Evolutionary conservation across 805 yeast species (phyloP).

Genomic region (Komagataella mondaviorum): DNA sequence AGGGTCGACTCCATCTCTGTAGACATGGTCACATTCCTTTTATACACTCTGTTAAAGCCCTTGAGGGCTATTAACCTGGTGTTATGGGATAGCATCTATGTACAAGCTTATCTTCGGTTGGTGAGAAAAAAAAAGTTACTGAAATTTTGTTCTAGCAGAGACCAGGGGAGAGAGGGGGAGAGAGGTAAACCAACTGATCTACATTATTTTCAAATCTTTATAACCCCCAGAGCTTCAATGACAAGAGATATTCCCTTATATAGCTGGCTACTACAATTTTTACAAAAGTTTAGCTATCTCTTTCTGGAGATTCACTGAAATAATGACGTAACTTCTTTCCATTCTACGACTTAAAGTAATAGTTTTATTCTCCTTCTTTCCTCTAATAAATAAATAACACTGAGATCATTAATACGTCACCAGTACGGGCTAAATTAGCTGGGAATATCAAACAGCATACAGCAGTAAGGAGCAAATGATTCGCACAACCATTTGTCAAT

Average conservation of each 20-base stretch:
- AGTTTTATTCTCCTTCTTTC: not conserved
- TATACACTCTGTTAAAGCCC: not conserved
- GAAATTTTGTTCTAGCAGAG: not conserved
- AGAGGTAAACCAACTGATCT: not conserved
- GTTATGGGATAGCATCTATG: not conserved
- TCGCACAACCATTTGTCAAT: not conserved
- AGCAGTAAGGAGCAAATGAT: not conserved
- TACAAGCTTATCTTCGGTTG: not conserved
- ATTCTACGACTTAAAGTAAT: not conserved
- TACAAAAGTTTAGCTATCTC: no score
- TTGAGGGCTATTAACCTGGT: not conserved
- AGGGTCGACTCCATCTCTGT: slow-evolving; percentile 18
- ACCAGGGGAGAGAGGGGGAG: not conserved
- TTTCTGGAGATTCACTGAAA: no score
- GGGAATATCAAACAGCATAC: not conserved
- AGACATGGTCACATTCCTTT: slow-evolving; percentile 13
- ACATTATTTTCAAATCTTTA: not conserved
- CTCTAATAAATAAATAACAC: not conserved
- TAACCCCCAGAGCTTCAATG: not conserved
- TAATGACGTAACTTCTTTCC: not conserved
- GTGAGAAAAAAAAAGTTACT: not conserved
- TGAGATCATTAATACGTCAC: not conserved
- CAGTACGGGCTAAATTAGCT: not conserved
- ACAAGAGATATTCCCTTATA: not conserved
- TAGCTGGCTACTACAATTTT: not conserved